Conservation (phyloP, 345 rosid genomes). For the Ceriops tagal region DNA sequence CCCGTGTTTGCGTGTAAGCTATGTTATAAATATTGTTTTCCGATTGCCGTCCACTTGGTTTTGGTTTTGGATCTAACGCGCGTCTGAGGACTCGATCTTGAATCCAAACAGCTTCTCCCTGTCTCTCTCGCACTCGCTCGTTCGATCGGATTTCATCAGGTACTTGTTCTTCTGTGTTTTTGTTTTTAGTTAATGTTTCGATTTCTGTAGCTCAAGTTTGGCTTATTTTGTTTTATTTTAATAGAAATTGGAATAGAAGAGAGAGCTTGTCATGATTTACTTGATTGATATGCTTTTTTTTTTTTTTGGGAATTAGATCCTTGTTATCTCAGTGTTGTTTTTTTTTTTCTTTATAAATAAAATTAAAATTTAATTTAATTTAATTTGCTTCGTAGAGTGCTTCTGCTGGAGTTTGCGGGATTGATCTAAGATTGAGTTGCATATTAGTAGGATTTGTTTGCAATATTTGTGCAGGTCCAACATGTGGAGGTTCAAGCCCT, state of each 20-base stretch:
- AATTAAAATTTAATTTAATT: too few species aligned
- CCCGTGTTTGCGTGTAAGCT: neutral
- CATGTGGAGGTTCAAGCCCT: constrained; percentile 97
- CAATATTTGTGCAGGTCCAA: constrained; percentile 27
- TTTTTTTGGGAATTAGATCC: too few species aligned
- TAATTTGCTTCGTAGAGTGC: too few species aligned
- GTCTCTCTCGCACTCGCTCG: too few species aligned
- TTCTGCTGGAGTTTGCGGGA: too few species aligned
- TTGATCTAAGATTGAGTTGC: too few species aligned
- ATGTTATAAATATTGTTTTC: too few species aligned
- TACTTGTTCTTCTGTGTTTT: neutral
- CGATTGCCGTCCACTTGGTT: neutral
- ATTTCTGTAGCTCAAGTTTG: neutral
- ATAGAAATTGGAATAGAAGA: neutral
- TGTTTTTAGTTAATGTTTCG: neutral
- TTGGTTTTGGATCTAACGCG: constrained; percentile 1
- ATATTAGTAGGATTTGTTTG: neutral
- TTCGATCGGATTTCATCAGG: constrained; percentile 8
- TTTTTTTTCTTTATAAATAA: too few species aligned
- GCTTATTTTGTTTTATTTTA: neutral
- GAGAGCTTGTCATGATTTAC: neutral
- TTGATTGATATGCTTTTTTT: too few species aligned
- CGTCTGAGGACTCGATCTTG: neutral
- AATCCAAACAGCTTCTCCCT: too few species aligned
- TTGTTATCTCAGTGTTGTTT: too few species aligned